Percentiles rank a stretch among this genome's conserved stretches.
Conservation (phyloP, 352 stramenopile genomes). For the Phytophthora podocarpi region DNA sequence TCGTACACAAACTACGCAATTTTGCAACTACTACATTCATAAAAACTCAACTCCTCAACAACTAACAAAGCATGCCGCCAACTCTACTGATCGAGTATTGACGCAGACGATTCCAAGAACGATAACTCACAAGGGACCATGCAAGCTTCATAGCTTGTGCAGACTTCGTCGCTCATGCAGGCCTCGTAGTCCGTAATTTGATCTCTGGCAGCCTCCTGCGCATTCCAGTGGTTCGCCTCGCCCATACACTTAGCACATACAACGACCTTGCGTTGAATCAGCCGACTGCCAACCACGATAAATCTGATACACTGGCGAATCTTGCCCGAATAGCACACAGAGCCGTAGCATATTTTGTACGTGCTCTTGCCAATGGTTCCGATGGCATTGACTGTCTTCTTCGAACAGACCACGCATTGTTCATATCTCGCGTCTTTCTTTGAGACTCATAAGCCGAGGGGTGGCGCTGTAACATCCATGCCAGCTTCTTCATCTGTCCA, state of each 20-base stretch:
- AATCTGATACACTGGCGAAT: constrained; percentile 39
- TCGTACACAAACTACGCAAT: not conserved
- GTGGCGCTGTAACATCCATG: constrained; percentile 39
- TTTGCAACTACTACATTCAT: constrained; percentile 3
- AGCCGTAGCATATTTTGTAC: constrained; percentile 33
- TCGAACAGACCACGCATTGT: constrained; percentile 25
- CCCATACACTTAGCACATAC: constrained; percentile 44
- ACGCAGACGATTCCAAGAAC: constrained; percentile 19
- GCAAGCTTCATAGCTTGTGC: constrained; percentile 15
- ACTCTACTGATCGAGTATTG: constrained; percentile 8
- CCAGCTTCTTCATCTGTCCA: constrained; percentile 43
- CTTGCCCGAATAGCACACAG: constrained; percentile 34
- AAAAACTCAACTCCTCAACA: constrained; percentile 1
- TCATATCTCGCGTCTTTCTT: no score
- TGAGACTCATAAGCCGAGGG: no score
- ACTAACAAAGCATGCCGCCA: constrained; percentile 2
- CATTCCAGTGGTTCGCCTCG: constrained; percentile 30
- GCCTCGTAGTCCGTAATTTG: constrained; percentile 25
- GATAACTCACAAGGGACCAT: constrained; percentile 16
- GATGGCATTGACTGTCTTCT: constrained; percentile 27
- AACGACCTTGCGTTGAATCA: constrained; percentile 38
- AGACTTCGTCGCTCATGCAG: constrained; percentile 17
- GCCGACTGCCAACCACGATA: constrained; percentile 25
- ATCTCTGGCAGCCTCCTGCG: constrained; percentile 22
- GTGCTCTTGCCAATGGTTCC: constrained; percentile 16